These are phyloP conservation scores for Sarocladiaceae sp. DNA, from an alignment of 2,329 filamentous ascomycete species.

Conservation along the genomic window DNA sequence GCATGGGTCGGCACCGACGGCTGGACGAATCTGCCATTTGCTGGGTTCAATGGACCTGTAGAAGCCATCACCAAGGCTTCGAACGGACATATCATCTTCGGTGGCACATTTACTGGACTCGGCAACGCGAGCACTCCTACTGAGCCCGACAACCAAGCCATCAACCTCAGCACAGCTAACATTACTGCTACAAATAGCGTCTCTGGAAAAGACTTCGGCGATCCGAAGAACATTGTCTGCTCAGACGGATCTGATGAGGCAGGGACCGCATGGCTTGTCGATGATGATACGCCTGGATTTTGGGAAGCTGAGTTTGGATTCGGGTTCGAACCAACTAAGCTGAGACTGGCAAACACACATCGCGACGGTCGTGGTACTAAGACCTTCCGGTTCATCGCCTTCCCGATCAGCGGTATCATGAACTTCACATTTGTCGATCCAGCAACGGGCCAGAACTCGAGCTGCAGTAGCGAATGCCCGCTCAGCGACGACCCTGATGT, in stretches of 20 bases:
- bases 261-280: slow-evolving; percentile 74
- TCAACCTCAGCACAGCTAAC: slow-evolving; percentile 76
- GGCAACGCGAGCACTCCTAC: slow-evolving; percentile 69
- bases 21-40: slow-evolving; percentile 81
- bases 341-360: slow-evolving; percentile 84
- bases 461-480: slow-evolving; percentile 80
- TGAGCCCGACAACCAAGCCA: slow-evolving; percentile 64
- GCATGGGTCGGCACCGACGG: slow-evolving; percentile 63
- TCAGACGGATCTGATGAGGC: slow-evolving; percentile 56
- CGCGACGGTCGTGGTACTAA: slow-evolving; percentile 79
- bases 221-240: slow-evolving; percentile 80
- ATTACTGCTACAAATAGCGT: slow-evolving; percentile 62
- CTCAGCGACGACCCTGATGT: slow-evolving; percentile 63
- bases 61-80: slow-evolving; percentile 73
- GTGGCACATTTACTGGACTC: slow-evolving; percentile 80
- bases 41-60: slow-evolving; percentile 90
- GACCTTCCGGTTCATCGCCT: slow-evolving; percentile 77
- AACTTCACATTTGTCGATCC: slow-evolving; percentile 89
- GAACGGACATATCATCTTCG: slow-evolving; percentile 85
- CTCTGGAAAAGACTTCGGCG: slow-evolving; percentile 56
- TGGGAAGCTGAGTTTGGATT: slow-evolving; percentile 83
- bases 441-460: slow-evolving; percentile 55
- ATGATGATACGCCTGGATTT: slow-evolving; percentile 67
- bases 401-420: slow-evolving; percentile 88
- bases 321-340: slow-evolving; percentile 77